Evolutionary conservation across 2,329 filamentous ascomycete species (phyloP).

Genomic region (Pleoardoris graminearum): DNA sequence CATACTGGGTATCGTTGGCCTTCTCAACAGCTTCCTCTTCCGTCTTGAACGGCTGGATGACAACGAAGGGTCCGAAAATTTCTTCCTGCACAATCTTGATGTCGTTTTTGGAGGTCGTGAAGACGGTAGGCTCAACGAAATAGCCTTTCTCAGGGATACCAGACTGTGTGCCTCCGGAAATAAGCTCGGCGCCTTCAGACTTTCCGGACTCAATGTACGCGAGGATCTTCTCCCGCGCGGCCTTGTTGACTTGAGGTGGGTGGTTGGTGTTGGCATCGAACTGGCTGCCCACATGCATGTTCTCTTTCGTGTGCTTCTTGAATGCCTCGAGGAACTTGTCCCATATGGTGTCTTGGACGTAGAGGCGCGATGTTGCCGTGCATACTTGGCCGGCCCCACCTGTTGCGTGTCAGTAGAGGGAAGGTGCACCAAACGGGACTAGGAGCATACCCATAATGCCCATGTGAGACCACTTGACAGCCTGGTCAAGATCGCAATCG

Average conservation of each 20-base stretch:
- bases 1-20: slow-evolving; percentile 61
- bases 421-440: too few species aligned
- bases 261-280: slow-evolving; percentile 69
- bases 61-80: slow-evolving; percentile 63
- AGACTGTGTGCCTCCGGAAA: slow-evolving; percentile 61
- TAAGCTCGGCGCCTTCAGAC: slow-evolving; percentile 65
- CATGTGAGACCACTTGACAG: slow-evolving; percentile 64
- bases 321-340: slow-evolving; percentile 65
- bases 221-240: slow-evolving; percentile 68
- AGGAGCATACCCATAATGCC: slow-evolving; percentile 56
- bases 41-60: slow-evolving; percentile 57
- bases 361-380: slow-evolving; percentile 57
- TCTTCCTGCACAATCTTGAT: slow-evolving; percentile 61
- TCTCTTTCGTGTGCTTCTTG: slow-evolving; percentile 45
- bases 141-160: slow-evolving; percentile 59
- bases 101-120: slow-evolving; percentile 55
- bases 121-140: slow-evolving; percentile 62
- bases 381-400: slow-evolving; percentile 54
- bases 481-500: slow-evolving; percentile 59
- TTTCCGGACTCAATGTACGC: slow-evolving; percentile 69
- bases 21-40: slow-evolving; percentile 55
- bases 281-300: slow-evolving; percentile 46
- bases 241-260: slow-evolving; percentile 56
- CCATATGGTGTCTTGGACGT: slow-evolving; percentile 57
- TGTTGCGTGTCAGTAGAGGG: not conserved